Evolutionary conservation across 768 basidiomycete genomes (phyloP).

Genomic region (Suillus placidus): DNA sequence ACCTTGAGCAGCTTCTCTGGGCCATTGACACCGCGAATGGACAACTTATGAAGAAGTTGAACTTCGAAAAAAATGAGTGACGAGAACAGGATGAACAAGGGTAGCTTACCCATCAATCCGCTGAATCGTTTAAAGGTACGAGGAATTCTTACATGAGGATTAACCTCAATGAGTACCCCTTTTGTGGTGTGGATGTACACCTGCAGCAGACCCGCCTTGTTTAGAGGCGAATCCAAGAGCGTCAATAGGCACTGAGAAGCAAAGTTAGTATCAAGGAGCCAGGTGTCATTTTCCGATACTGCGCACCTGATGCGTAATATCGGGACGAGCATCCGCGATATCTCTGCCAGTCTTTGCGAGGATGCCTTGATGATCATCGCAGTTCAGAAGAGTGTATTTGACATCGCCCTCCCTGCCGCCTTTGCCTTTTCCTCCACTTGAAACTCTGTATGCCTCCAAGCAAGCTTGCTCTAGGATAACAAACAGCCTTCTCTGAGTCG

Average conservation of each 20-base stretch:
- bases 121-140: slow-evolving; percentile 99
- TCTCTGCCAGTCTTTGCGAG: slow-evolving; percentile 96
- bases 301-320: slow-evolving; percentile 96
- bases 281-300: background rate
- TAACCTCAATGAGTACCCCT: slow-evolving; percentile 96
- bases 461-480: slow-evolving; percentile 95
- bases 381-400: slow-evolving; percentile 96
- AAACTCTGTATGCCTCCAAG: slow-evolving; percentile 90
- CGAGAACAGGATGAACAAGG: background rate
- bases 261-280: slow-evolving; percentile 11
- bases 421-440: slow-evolving; percentile 56
- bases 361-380: slow-evolving; percentile 99
- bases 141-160: slow-evolving; percentile 96
- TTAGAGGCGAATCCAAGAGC: slow-evolving; percentile 93
- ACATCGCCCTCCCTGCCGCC: slow-evolving; percentile 69
- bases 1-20: slow-evolving; percentile 97
- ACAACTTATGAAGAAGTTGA: slow-evolving; percentile 94
- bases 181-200: slow-evolving; percentile 98
- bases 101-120: slow-evolving; percentile 89
- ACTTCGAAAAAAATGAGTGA: slow-evolving; percentile 49
- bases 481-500: slow-evolving; percentile 70
- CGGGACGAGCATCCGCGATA: slow-evolving; percentile 98
- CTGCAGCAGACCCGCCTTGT: slow-evolving; percentile 95
- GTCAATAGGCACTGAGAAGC: slow-evolving; percentile 88
- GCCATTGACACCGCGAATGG: slow-evolving; percentile 94